phyloP scores from a whole-genome alignment of 345 rosid species.

The Melaleuca alternifolia region DNA sequence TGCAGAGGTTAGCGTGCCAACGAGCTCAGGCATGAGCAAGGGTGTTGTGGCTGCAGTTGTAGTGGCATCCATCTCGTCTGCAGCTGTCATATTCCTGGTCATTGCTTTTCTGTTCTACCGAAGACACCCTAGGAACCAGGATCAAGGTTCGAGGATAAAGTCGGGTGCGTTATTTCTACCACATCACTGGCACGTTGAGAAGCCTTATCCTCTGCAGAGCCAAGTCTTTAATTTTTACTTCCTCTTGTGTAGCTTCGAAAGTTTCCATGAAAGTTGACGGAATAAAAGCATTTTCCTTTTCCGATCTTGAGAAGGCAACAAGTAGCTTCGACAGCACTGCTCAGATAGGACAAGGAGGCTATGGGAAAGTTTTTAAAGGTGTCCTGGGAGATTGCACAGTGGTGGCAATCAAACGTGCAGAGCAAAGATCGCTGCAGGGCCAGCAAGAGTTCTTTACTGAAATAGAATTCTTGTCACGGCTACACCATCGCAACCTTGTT shows the following conservation, averaged over 20 bases:
- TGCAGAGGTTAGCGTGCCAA: background rate
- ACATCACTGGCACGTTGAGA: background rate
- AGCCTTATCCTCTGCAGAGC: background rate
- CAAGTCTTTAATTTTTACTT: background rate
- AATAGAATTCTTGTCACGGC: conserved; percentile 73
- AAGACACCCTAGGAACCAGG: background rate
- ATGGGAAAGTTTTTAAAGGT: conserved; percentile 90
- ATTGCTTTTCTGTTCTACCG: background rate
- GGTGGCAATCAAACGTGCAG: conserved; percentile 92
- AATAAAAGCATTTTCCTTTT: conserved; percentile 59
- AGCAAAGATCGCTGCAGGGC: conserved; percentile 85
- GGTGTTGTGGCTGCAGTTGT: conserved; percentile 4
- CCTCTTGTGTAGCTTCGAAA: conserved; percentile 32
- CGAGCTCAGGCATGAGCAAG: conserved; percentile 2
- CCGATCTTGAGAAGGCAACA: conserved; percentile 62
- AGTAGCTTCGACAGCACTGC: conserved; percentile 44
- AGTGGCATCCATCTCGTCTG: conserved; percentile 1
- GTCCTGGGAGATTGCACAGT: conserved; percentile 48
- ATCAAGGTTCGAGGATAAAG: background rate
- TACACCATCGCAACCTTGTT: conserved; percentile 94
- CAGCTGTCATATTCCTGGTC: background rate
- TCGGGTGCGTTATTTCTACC: background rate
- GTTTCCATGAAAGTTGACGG: conserved; percentile 64
- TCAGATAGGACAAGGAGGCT: conserved; percentile 96
- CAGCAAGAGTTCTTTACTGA: conserved; percentile 90